Percentiles rank a stretch among this genome's conserved stretches.
Evolutionary conservation across 257 asterid species (phyloP).

Genomic region (Salvia hispanica): DNA sequence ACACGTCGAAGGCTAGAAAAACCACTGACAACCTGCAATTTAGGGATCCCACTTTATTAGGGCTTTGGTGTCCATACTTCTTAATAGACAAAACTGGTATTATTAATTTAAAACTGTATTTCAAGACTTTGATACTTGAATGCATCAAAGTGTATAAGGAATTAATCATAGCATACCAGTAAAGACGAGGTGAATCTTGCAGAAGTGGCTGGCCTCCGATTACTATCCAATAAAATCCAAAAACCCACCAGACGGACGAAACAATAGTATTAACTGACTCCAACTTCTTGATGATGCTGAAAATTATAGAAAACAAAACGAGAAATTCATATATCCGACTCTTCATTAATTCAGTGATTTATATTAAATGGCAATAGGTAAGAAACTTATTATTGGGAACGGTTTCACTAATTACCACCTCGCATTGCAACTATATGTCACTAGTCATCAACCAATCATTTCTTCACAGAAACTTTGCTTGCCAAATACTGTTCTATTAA

Average conservation of each 20-base stretch:
- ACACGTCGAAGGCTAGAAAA: conserved; percentile 82
- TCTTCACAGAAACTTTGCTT: not conserved
- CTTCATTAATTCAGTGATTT: too few relatives aligned
- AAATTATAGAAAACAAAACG: not conserved
- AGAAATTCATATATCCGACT: too few relatives aligned
- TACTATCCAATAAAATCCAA: conserved; percentile 84
- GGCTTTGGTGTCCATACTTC: not conserved
- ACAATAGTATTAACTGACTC: conserved; percentile 68
- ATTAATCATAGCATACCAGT: conserved; percentile 53
- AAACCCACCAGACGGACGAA: conserved; percentile 92
- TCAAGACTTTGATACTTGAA: not conserved
- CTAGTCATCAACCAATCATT: not conserved
- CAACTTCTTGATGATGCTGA: conserved; percentile 70
- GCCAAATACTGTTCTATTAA: conserved; percentile 1
- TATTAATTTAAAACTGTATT: not conserved
- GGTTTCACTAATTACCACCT: not conserved
- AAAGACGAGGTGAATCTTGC: conserved; percentile 82
- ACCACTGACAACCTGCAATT: conserved; percentile 80
- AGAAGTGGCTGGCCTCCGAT: conserved; percentile 79
- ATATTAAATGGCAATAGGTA: too few relatives aligned
- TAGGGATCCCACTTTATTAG: conserved; percentile 6
- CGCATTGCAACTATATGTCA: not conserved
- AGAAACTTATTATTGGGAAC: not conserved
- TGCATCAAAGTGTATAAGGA: conserved; percentile 26
- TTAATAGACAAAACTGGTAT: not conserved